Evolutionary conservation across 2,329 filamentous ascomycete species (phyloP), one percentile per base, ranked within the genome.

Genomic region (Mycogone perniciosa): DNA sequence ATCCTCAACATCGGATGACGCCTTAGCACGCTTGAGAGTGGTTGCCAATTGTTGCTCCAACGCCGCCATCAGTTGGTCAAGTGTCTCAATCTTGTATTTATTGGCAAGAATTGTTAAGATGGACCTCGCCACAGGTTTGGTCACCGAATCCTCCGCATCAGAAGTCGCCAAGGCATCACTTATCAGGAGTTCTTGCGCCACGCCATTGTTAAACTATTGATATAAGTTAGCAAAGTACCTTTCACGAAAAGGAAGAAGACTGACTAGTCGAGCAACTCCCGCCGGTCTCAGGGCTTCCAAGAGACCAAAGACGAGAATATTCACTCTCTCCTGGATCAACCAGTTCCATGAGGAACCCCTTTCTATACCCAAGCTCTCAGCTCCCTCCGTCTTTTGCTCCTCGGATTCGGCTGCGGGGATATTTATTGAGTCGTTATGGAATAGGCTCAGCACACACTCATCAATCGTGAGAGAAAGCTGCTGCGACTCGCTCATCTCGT

Each of bases 71-170:
- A 70, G 53, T 5, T 54, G 51, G 6, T 54, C 55, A 6, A 62
- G 45, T 6, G 56, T 63, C 54, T 71, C 71, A 13, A 70, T 61
- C 33, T 67, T 67, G 58, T 71, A 68, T 54, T 75, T 77, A 58
- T 77, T 76, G 44, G 71, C 66, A 30, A 76, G 57, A 4, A 71
- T 64, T 2, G 69, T 66, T 8, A 75, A 60, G 8, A 76, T 69
- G 0, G 66, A 67, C 30, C 64, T 59, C 10, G 60, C 59, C 47
- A 63, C 66, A 53, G 63, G 55, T 56, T 59, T 53, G 34, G 57
- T 56, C 29, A 57, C 52, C 5, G 53, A 20, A 31, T 56, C 56
- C 2, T 33, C 47, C 3, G 44, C 9, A 1, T 48, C 37, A 7
- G 50, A 46, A 6, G 42, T 43, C 7, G 58, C 43, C n/a, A 58